Evolutionary conservation across 352 stramenopile genomes (phyloP).

Genomic region (Phytophthora ramorum): DNA sequence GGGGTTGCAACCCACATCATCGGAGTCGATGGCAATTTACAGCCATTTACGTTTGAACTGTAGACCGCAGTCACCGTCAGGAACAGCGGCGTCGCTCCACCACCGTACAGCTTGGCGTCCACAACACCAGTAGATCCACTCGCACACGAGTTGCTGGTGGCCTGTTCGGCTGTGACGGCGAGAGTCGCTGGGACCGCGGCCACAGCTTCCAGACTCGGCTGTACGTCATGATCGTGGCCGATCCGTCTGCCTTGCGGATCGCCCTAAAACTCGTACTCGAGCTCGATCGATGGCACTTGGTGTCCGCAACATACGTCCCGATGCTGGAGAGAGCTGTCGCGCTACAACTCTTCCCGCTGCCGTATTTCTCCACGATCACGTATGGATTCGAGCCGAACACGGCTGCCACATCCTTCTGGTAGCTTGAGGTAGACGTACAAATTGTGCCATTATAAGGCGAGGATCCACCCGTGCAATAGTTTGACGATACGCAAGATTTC

Average conservation of each 20-base stretch:
- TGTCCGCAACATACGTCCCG: constrained; percentile 9
- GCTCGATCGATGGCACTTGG: constrained; percentile 15
- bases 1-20: constrained; percentile 7
- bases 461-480: background rate
- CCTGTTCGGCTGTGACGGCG: constrained; percentile 4
- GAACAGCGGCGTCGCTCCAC: constrained; percentile 15
- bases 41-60: background rate
- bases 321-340: background rate
- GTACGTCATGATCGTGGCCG: constrained; percentile 14
- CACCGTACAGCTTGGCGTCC: constrained; percentile 8
- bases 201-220: constrained; percentile 2
- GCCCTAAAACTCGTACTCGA: constrained; percentile 3
- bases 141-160: constrained; percentile 3
- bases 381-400: constrained; percentile 10
- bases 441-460: constrained; percentile 4
- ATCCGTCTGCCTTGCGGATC: constrained; percentile 12
- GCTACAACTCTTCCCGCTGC: constrained; percentile 5
- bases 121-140: background rate
- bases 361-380: constrained; percentile 15
- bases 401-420: constrained; percentile 4
- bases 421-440: constrained; percentile 3
- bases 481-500: background rate
- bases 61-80: constrained; percentile 2
- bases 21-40: background rate
- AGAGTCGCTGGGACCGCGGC: background rate